These are phyloP conservation scores for Porpolomopsis calyptriformis DNA, from an alignment of 768 basidiomycete species.

Conservation along the genomic window DNA sequence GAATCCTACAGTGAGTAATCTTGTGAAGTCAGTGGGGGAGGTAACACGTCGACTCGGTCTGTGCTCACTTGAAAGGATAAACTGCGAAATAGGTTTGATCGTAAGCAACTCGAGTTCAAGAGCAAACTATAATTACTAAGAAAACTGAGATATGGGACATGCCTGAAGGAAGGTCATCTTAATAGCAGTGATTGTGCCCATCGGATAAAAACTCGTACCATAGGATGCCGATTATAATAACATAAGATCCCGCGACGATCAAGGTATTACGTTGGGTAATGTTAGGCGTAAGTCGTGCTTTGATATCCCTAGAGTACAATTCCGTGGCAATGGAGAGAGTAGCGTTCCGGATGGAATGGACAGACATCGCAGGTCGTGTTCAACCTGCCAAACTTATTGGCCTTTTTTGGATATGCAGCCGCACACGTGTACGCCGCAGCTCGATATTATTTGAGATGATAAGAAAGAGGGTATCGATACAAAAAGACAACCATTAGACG, in stretches of 20 bases:
- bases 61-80: constrained; percentile 83
- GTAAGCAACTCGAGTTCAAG: background rate
- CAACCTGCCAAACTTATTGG: background rate
- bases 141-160: constrained; percentile 60
- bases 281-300: constrained; percentile 47
- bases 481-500: background rate
- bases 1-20: constrained; percentile 78
- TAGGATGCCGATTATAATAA: constrained; percentile 65
- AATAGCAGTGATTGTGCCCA: background rate
- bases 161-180: constrained; percentile 34
- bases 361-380: constrained; percentile 10
- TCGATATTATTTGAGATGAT: background rate
- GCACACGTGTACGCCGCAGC: background rate
- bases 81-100: constrained; percentile 33
- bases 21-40: constrained; percentile 16
- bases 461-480: background rate
- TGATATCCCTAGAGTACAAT: constrained; percentile 29
- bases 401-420: background rate
- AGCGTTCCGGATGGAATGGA: constrained; percentile 4
- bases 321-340: constrained; percentile 6
- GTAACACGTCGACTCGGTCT: background rate
- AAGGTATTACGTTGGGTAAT: constrained; percentile 65
- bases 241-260: constrained; percentile 70
- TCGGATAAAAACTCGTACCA: constrained; percentile 46
- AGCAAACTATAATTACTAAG: constrained; percentile 46